Evolutionary conservation across 1,139 yeast species (phyloP).

Genomic region (Nadsonia starkeyi-henricii): DNA sequence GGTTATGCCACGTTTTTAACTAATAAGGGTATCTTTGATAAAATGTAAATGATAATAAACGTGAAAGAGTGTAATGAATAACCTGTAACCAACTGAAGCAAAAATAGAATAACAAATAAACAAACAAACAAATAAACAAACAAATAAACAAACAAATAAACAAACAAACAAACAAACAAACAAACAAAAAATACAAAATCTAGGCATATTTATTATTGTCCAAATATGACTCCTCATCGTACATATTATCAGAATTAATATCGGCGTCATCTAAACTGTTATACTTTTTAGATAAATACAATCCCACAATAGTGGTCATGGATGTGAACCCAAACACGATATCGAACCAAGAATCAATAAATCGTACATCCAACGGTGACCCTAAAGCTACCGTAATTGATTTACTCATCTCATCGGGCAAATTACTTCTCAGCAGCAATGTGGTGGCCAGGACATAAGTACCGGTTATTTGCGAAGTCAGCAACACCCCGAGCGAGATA

Average conservation of each 20-base stretch:
- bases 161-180: too few relatives aligned
- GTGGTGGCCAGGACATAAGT: constrained; percentile 73
- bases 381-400: constrained; percentile 37
- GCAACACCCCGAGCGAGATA: constrained; percentile 23
- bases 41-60: too few relatives aligned
- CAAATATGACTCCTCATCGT: constrained; percentile 17
- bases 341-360: constrained; percentile 74
- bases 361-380: constrained; percentile 37
- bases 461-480: constrained; percentile 60
- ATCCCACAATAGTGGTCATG: constrained; percentile 35
- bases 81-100: background rate
- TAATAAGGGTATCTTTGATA: too few relatives aligned
- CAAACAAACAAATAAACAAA: too few relatives aligned
- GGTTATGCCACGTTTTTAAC: background rate
- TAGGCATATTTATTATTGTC: constrained; percentile 16
- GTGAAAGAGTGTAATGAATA: too few relatives aligned
- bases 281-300: constrained; percentile 16
- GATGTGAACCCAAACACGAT: constrained; percentile 50
- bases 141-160: background rate
- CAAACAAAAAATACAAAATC: too few relatives aligned
- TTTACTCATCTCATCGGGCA: constrained; percentile 47
- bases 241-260: constrained; percentile 9
- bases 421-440: constrained; percentile 55
- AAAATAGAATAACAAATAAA: background rate
- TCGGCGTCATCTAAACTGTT: background rate